Evolutionary conservation across 306 rosid genomes (phyloP), one percentile per base, ranked within the genome.

Genomic region (Sphenostylis stenocarpa): DNA sequence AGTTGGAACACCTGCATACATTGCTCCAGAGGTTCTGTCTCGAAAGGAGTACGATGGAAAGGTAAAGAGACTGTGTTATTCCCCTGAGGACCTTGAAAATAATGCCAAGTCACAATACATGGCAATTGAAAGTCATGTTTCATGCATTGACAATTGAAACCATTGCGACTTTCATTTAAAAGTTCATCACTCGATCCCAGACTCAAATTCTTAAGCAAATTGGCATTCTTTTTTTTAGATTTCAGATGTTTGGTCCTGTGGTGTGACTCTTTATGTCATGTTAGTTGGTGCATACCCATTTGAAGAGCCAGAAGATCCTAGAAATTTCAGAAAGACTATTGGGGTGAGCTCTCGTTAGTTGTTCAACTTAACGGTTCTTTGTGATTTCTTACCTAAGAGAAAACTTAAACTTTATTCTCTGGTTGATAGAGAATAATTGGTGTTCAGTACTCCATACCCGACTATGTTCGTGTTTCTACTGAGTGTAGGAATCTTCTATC

Each of bases 211-310:
- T 67, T 67, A 52, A 34, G 24, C 79, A 70, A 61, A 65, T 44
- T 67, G 80, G 77, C 80, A 15, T 41, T 41, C n/a, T 45, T 34
- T 77, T 66, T 67, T 79, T 80, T 81, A 96, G 99, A 91, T 89
- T 83, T 91, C 98, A 70, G 99, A 96, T 84, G 99, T 96, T 77
- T 96, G 99, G 99, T 96, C 99, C 31, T 92, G 97, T 81, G 99
- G 99, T 43, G 99, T 96, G 78, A 96, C 99, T 17, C 81, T 96
- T 31, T 96, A 96, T 38, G 99, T 96, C 77, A 96, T 96, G 99
- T 83, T 92, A 79, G 96, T 92, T 19, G 99, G 99, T 79, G 97
- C 94, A 65, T 96, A 96, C 74, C 99, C 99, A 41, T 92, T 96
- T 75, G 99, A 96, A 88, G 99, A 96, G 70, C 98, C 99, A 7